Base-by-base conservation (phyloP, 2,329 filamentous ascomycete species). In the Hypoxylon sp. region DNA sequence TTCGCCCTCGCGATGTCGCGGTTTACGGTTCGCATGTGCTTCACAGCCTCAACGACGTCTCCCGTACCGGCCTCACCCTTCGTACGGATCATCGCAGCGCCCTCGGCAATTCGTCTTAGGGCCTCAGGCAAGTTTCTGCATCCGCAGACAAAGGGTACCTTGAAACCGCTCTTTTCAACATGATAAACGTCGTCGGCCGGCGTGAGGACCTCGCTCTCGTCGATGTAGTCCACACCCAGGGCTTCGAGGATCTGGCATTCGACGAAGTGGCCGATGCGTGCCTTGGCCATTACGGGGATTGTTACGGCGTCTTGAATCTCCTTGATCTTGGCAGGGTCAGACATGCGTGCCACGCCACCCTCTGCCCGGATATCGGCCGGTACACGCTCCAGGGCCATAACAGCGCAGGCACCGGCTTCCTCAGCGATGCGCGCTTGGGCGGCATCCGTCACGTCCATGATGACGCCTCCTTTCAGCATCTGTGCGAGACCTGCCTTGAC, bases 261-360 rank as follows among this genome's bases (percentile, higher is more conserved):
- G 76, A 98, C 95, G 74, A 98, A 94, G 84, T 99, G 96, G 38
- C 96, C 96, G 79, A 98, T 99, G 78, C 96, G 89, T 23, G 95
- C 95, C 85, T 99, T 99, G 71, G 96, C 96, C 96, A 99, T 98
- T 81, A 99, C 96, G 75, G 96, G 96, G 76, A 98, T 98, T 59
- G 95, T 98, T 50, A 98, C 96, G 43, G 94, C 90, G 2, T 87
- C 89, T 89, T 98, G 97, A 80, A 99, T 98, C 81, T 94, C 93
- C 82, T 92, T 91, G 86, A 98, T 98, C 88, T 98, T 93, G 75
- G 87, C 84, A 1, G 96, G 96, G 83, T 98, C 95, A 1, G 92
- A 96, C 96, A 99, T 99, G 81, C 96, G 92, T 11, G 94, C 94
- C 21, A 99, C 96, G 78, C 96, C 96, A 74, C 96, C 96, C 80